Conservation (phyloP, 805 yeast species). For the Ogataea methanolica region DNA sequence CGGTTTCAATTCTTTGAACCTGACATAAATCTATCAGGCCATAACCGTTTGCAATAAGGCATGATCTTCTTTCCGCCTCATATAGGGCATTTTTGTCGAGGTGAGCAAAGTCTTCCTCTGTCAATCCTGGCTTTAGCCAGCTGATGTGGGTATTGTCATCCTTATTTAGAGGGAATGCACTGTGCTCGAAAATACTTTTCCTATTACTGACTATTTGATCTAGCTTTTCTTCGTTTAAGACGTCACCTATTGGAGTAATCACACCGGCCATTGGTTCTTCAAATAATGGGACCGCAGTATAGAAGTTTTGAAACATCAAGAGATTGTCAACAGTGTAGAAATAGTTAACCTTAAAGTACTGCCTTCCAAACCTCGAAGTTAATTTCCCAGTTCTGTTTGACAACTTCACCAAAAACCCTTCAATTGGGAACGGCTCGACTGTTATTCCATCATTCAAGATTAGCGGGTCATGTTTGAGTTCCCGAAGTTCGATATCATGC, state of each 20-base stretch:
- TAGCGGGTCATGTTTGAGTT: constrained; percentile 36
- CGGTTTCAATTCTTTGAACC: constrained; percentile 36
- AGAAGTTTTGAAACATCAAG: constrained; percentile 52
- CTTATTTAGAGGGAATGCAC: constrained; percentile 51
- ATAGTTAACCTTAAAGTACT: constrained; percentile 54
- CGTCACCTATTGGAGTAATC: constrained; percentile 33
- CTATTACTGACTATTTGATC: constrained; percentile 18
- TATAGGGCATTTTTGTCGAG: constrained; percentile 56
- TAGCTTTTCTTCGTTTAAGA: constrained; percentile 23
- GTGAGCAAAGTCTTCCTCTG: constrained; percentile 36
- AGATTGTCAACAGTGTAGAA: constrained; percentile 59
- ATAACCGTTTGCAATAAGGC: constrained; percentile 51
- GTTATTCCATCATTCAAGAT: constrained; percentile 22
- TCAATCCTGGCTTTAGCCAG: constrained; percentile 50
- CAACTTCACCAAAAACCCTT: constrained; percentile 69
- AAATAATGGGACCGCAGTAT: constrained; percentile 58
- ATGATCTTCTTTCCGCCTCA: constrained; percentile 60
- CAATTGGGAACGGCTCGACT: constrained; percentile 68
- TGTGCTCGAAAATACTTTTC: constrained; percentile 39
- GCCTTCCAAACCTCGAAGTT: constrained; percentile 23
- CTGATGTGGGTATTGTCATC: constrained; percentile 46
- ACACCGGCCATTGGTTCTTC: constrained; percentile 14
- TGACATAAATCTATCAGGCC: constrained; percentile 58
- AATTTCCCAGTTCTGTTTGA: constrained; percentile 45
- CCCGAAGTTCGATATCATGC: constrained; percentile 60